phyloP scores from a whole-genome alignment of 2,329 filamentous ascomycete species.

The Fusarium sp. region DNA sequence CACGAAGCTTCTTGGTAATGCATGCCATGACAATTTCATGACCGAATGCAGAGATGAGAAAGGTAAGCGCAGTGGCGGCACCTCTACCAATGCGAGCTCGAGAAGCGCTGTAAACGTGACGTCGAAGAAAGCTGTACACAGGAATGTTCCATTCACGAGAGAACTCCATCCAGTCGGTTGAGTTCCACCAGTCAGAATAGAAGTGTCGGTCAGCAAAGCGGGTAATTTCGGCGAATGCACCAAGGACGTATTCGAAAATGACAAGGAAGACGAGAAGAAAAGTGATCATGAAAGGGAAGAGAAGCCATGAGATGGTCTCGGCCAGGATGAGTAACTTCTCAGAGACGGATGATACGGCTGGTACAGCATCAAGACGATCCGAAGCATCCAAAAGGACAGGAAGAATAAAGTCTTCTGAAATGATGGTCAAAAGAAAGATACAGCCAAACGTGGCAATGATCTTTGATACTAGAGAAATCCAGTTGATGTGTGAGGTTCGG shows the following conservation, averaged over 20 bases:
- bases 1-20: conserved; percentile 95
- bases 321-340: conserved; percentile 85
- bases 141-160: conserved; percentile 98
- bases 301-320: conserved; percentile 89
- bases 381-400: conserved; percentile 84
- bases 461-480: conserved; percentile 86
- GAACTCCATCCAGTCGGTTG: conserved; percentile 94
- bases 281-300: conserved; percentile 97
- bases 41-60: conserved; percentile 87
- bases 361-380: conserved; percentile 60
- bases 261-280: conserved; percentile 96
- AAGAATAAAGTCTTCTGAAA: conserved; percentile 94
- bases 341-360: conserved; percentile 56
- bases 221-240: conserved; percentile 94
- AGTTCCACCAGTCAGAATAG: conserved; percentile 84
- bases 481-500: conserved; percentile 78
- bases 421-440: conserved; percentile 92
- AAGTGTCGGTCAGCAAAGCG: conserved; percentile 94
- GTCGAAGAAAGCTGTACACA: conserved; percentile 92
- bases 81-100: conserved; percentile 80
- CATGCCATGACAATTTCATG: conserved; percentile 98
- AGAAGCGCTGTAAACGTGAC: conserved; percentile 92
- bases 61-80: conserved; percentile 88
- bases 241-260: conserved; percentile 97
- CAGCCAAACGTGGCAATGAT: conserved; percentile 92